Evolutionary conservation across 345 rosid species (phyloP).

Genomic region (Gossypioides kirkii): DNA sequence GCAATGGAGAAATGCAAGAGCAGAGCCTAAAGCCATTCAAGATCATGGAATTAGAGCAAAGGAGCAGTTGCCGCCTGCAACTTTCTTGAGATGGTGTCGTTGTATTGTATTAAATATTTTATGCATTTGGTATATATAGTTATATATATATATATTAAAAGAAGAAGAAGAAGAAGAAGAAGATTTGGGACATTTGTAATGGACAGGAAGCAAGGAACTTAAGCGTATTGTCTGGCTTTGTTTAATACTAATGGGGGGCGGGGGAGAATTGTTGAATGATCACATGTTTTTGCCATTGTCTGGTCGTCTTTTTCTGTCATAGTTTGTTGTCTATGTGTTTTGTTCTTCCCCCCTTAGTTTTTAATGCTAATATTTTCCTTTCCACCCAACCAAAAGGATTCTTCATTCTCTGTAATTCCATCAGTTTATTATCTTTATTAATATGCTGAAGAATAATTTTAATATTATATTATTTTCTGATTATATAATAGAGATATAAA

Average conservation of each 20-base stretch:
- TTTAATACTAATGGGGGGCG: conserved; percentile 8
- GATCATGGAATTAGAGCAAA: neutral
- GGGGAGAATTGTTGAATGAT: conserved; percentile 1
- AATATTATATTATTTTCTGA: neutral
- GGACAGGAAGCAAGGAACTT: conserved; percentile 44
- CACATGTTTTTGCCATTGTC: conserved; percentile 21
- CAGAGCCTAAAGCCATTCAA: conserved; percentile 32
- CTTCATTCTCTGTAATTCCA: conserved; percentile 15
- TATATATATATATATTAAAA: neutral
- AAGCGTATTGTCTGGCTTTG: conserved; percentile 31
- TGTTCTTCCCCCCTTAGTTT: conserved; percentile 10
- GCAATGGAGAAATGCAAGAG: conserved; percentile 66
- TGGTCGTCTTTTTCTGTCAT: conserved; percentile 20
- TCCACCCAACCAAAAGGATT: conserved; percentile 23
- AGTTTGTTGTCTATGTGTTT: conserved; percentile 30
- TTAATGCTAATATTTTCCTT: conserved; percentile 16
- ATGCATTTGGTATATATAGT: conserved; percentile 36
- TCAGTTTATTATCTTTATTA: neutral
- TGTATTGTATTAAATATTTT: conserved; percentile 19
- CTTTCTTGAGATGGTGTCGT: neutral
- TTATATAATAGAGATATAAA: neutral
- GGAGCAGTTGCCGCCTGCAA: too few species aligned
- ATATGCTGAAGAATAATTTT: neutral
- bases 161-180: neutral
- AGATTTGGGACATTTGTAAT: conserved; percentile 32